A percentile compares a stretch with the other conserved stretches of the same genome.
phyloP scores from a whole-genome alignment of 176 grass and related monocot genomes.

The Oryza glaberrima region DNA sequence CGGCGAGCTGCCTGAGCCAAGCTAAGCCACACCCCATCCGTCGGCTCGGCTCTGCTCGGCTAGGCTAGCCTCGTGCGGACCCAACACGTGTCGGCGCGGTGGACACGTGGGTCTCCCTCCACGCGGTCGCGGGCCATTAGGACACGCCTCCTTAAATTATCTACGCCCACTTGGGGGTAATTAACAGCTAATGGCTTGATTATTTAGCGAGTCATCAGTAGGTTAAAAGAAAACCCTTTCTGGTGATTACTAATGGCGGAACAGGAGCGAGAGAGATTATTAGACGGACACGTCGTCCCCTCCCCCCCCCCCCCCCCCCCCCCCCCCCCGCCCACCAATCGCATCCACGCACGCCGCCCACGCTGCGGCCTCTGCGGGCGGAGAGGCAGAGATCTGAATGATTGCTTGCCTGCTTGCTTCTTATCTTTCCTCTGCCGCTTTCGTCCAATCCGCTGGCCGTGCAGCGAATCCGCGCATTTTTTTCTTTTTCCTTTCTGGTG shows the following conservation, averaged over 20 bases:
- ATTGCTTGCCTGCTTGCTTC: conserved; percentile 19
- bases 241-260: conserved; percentile 11
- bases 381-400: conserved; percentile 21
- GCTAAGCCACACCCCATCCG: not conserved
- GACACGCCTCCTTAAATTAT: conserved; percentile 21
- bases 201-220: not conserved
- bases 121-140: not conserved
- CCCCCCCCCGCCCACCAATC: not conserved
- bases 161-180: conserved; percentile 29
- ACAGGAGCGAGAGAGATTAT: conserved; percentile 34
- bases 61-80: not conserved
- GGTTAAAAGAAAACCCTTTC: not conserved
- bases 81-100: conserved; percentile 45
- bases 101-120: conserved; percentile 38
- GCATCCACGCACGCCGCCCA: not conserved
- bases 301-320: too few species aligned
- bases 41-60: not conserved
- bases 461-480: not conserved
- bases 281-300: conserved; percentile 39
- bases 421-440: conserved; percentile 6
- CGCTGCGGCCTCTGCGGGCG: not conserved
- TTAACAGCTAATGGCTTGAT: conserved; percentile 15
- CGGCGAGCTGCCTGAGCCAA: not conserved
- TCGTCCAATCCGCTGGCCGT: not conserved
- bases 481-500: not conserved